Base-by-base conservation (phyloP, 305 asterid genomes). In the Withania somnifera region DNA sequence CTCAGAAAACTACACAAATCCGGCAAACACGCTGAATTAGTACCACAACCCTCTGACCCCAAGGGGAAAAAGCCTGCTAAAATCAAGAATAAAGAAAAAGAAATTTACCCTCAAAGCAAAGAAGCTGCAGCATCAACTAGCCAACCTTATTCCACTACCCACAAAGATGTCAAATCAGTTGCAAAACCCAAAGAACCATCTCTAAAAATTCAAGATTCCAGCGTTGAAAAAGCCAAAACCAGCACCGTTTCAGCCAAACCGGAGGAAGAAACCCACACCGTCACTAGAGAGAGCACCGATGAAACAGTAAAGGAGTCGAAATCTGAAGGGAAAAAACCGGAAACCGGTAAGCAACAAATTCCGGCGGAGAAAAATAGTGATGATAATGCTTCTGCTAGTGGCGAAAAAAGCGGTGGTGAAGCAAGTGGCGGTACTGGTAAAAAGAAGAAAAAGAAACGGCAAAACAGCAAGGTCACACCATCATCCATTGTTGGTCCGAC, bases 381-480 rank as follows among this genome's bases (percentile, higher is more conserved):
- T 17, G 26, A 42, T n/a, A 36, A 45, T 19, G 14, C 50, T 15
- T 6, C 71, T 11, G 68, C 13, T 32, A 64, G 19, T 11, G 86
- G 6, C 30, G 85, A 73, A 14, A 84, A 80, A 58, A 82, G 60
- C 34, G 84, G 83, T 45, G 64, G 14, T 40, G 86, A 71, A 20
- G 68, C 34, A n/a, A 76, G 87, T 66, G 84, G 89, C 84, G 57
- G 68, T 52, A 57, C 61, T 82, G 88, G 86, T 66, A 90, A 88
- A 80, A 91, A 86, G 88, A 93, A 88, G 87, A 91, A 92, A 84
- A 93, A 81, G 85, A 82, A 84, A 83, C 93, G 90, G 87, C 92
- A 91, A 86, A 89, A 86, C 24, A 67, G 92, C 71, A 88, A 88
- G 76, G 77, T n/a, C 8, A 87, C 75, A 22, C 76, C 71, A 75